phyloP scores from a whole-genome alignment of 106 monocot species.

The Narthecium ossifragum region DNA sequence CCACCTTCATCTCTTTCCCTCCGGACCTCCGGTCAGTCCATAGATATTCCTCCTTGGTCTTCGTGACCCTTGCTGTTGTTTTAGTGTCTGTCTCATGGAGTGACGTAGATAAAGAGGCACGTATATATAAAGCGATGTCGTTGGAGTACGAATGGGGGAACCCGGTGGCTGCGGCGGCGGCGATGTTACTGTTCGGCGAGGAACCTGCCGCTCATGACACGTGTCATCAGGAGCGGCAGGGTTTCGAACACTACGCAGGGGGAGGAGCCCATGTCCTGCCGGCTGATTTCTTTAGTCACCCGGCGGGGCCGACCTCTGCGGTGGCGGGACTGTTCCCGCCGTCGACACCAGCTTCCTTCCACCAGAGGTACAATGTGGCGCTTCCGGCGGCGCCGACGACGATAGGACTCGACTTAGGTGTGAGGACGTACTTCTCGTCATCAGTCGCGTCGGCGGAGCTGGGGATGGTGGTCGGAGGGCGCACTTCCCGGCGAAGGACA shows the following conservation, averaged over 20 bases:
- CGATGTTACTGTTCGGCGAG: constrained; percentile 20
- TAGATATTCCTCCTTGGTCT: too few species aligned
- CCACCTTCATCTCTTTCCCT: too few species aligned
- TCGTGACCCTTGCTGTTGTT: neutral
- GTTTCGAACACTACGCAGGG: constrained; percentile 10
- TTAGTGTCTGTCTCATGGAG: neutral
- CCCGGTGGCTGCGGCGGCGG: constrained; percentile 23
- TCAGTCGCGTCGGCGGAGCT: constrained; percentile 20
- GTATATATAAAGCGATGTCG: constrained; percentile 1
- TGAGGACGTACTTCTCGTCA: constrained; percentile 37
- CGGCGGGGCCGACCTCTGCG: neutral
- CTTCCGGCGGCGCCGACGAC: constrained; percentile 14
- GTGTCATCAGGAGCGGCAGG: neutral
- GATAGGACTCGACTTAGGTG: constrained; percentile 33
- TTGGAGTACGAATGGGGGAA: constrained; percentile 31
- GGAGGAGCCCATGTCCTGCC: neutral
- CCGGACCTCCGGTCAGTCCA: too few species aligned
- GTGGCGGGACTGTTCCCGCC: constrained; percentile 11
- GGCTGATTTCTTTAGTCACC: neutral
- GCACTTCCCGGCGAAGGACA: constrained; percentile 15
- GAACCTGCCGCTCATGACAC: neutral
- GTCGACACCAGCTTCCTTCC: neutral
- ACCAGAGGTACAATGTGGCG: constrained; percentile 13
- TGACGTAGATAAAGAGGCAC: neutral
- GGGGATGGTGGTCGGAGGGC: constrained; percentile 18